Base-by-base conservation (phyloP, 768 basidiomycete genomes). In the Inosperma sp. region DNA sequence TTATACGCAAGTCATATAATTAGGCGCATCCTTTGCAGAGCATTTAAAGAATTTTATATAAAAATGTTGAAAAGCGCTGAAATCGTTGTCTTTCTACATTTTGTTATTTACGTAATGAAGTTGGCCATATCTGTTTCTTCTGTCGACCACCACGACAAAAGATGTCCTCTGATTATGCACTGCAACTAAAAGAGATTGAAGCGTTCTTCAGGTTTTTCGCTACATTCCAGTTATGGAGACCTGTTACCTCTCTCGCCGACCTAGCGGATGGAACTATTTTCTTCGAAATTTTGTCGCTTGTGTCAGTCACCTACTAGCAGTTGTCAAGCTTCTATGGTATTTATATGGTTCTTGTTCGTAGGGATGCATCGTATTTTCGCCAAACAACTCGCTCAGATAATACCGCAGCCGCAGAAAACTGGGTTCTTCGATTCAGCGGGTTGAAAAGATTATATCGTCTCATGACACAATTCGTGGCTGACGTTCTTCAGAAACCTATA, bases 361-460 rank as follows among this genome's bases (percentile, higher is more conserved):
- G 91, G 57, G 92, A 93, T 70, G 73, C 75, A 41, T 78, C 83
- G 26, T 90, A 90, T 70, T 94, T 94, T 62, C 79, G 81, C 37
- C 79, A 78, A 47, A 69, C 82, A 4, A 69, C 73, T 16, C 79
- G 85, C 9, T 70, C 79, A 5, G 72, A n/a, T 82, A 0, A 68
- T 77, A 14, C 82, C 88, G 48, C 75, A 75, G 2, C 81, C 86
- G 9, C n/a, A n/a, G 90, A 92, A 61, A 93, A 90, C 68, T 95
- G 92, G 92, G 88, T 93, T 50, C 68, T 93, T 26, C 82, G 91
- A 10, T 91, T 93, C 67, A 84, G 78, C 66, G 68, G 85, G 7
- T 78, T 94, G 54, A 94, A 94, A 62, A 81, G 86, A 19, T 76
- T 93, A 44, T 93, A 91, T 67, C 79, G 92, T 37, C 80, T 93